Percentiles rank a stretch among this genome's conserved stretches.
phyloP scores from a whole-genome alignment of 2,329 filamentous ascomycete species.

The Fusarium bactridioides region DNA sequence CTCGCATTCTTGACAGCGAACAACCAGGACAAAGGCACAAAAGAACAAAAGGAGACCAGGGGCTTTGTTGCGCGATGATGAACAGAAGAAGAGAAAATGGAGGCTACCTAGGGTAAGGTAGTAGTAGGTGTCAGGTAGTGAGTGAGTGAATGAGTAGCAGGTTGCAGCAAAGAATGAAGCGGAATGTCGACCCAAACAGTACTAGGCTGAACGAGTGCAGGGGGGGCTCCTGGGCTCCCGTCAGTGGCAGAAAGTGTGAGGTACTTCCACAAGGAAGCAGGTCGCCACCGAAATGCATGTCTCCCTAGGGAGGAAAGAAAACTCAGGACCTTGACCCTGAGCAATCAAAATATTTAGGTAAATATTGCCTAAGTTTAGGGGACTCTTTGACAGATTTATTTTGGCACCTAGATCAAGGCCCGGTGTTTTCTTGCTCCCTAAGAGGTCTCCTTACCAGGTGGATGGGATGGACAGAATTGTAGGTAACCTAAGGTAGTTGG shows the following conservation, averaged over 20 bases:
- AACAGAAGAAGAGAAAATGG: slow-evolving; percentile 16
- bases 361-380: too few species aligned
- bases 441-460: neutral
- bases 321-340: too few species aligned
- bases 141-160: neutral
- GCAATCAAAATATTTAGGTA: too few species aligned
- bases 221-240: neutral
- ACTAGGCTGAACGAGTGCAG: slow-evolving; percentile 6
- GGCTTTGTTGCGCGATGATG: slow-evolving; percentile 3
- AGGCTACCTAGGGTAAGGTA: neutral
- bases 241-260: neutral
- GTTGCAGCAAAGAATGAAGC: slow-evolving; percentile 21
- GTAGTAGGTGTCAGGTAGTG: neutral
- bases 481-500: neutral
- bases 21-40: neutral
- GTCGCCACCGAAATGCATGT: slow-evolving; percentile 9
- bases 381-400: too few species aligned
- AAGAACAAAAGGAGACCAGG: neutral
- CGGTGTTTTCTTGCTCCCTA: too few species aligned
- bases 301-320: neutral
- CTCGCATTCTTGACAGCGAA: slow-evolving; percentile 16
- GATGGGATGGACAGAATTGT: slow-evolving; percentile 11
- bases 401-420: too few species aligned
- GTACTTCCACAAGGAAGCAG: neutral
- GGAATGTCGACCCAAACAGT: slow-evolving; percentile 15